Conservation (phyloP, 2,329 filamentous ascomycete genomes). For the Diaporthe eres region DNA sequence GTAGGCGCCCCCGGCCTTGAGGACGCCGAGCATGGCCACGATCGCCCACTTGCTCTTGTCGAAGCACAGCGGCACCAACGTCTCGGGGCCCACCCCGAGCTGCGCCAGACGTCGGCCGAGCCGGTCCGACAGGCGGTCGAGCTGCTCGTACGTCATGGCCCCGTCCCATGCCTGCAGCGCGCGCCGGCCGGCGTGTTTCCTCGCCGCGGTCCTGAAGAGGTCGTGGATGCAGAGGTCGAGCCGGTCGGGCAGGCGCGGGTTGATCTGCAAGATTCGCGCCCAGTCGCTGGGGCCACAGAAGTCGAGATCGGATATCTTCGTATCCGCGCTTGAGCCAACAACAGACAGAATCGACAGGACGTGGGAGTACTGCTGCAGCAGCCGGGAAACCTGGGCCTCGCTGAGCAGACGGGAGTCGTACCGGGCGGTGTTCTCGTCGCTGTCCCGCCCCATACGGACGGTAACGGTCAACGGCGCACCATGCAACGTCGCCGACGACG, state of each 20-base stretch:
- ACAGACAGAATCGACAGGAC: background rate
- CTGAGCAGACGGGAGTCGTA: background rate
- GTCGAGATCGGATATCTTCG: background rate
- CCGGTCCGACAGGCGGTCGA: background rate
- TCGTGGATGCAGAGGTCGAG: background rate
- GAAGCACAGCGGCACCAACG: conserved; percentile 16
- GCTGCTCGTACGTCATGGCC: conserved; percentile 1
- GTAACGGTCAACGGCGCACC: background rate
- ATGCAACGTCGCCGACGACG: background rate
- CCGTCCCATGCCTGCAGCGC: conserved; percentile 16
- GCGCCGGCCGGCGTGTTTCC: background rate
- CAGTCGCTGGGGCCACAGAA: background rate
- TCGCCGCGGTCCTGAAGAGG: background rate
- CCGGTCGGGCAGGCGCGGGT: background rate
- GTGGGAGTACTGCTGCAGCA: background rate
- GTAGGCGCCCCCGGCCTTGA: conserved; percentile 16
- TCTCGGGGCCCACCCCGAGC: background rate
- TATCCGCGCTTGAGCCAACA: background rate
- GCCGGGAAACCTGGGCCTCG: background rate
- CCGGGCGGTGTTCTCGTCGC: background rate
- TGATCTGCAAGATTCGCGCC: background rate
- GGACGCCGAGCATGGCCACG: conserved; percentile 15
- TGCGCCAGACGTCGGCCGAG: background rate
- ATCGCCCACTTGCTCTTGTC: conserved; percentile 20
- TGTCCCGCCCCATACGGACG: background rate